Evolutionary conservation across 2,329 filamentous ascomycete species (phyloP).

Genomic region (Gnomoniopsis sp.): DNA sequence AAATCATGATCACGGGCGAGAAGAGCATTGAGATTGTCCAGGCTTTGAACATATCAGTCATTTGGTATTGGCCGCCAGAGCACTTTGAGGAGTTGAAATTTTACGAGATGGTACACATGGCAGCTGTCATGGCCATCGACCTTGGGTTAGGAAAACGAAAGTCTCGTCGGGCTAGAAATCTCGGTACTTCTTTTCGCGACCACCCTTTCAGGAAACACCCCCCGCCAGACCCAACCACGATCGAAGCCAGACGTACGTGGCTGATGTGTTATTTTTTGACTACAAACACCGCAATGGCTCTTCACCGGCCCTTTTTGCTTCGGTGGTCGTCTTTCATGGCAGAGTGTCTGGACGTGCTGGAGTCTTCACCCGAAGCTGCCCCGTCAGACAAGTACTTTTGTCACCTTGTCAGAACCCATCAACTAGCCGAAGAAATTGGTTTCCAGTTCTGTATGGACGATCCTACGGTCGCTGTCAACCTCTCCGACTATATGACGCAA

Average conservation of each 20-base stretch:
- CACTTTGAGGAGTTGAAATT: constrained; percentile 85
- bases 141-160: constrained; percentile 62
- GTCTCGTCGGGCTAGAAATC: constrained; percentile 29
- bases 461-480: constrained; percentile 46
- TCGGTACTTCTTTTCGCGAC: constrained; percentile 39
- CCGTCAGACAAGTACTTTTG: constrained; percentile 56
- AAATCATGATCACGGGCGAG: constrained; percentile 69
- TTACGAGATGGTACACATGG: constrained; percentile 81
- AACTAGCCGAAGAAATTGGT: constrained; percentile 65
- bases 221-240: constrained; percentile 48
- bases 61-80: constrained; percentile 84
- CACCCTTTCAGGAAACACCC: constrained; percentile 39
- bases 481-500: constrained; percentile 62
- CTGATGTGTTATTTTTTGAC: constrained; percentile 57
- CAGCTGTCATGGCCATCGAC: constrained; percentile 78
- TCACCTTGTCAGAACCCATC: constrained; percentile 57
- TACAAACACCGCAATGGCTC: constrained; percentile 57
- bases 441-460: constrained; percentile 67
- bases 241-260: constrained; percentile 57
- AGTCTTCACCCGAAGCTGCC: constrained; percentile 50
- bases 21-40: constrained; percentile 84
- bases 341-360: constrained; percentile 55
- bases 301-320: constrained; percentile 59
- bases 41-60: constrained; percentile 68
- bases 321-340: constrained; percentile 59